Percentiles rank a stretch among this genome's conserved stretches.
phyloP scores from a whole-genome alignment of 768 basidiomycete genomes.

The Termitomyces sp. region DNA sequence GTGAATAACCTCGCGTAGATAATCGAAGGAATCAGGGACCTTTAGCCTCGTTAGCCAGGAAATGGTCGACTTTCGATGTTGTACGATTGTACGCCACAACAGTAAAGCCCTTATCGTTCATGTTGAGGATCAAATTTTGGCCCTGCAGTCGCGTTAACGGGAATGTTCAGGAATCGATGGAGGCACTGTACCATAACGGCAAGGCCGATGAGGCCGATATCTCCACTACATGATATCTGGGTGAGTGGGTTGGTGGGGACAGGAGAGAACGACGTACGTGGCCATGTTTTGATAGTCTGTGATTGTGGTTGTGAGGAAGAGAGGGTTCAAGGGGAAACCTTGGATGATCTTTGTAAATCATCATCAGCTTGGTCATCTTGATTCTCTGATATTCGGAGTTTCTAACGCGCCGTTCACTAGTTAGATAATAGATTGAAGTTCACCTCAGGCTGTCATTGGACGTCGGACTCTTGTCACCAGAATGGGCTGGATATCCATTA shows the following conservation, averaged over 20 bases:
- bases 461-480: background rate
- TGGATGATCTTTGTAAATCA: constrained; percentile 17
- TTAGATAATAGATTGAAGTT: too few relatives aligned
- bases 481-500: background rate
- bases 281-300: constrained; percentile 46
- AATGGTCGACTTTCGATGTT: constrained; percentile 90
- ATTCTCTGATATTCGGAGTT: constrained; percentile 19
- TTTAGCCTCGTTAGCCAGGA: constrained; percentile 97
- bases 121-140: constrained; percentile 96
- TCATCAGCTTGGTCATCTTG: constrained; percentile 24
- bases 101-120: constrained; percentile 99
- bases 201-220: constrained; percentile 97
- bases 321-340: constrained; percentile 25
- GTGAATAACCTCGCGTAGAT: constrained; percentile 16
- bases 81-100: constrained; percentile 98
- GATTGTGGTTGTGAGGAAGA: constrained; percentile 28
- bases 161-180: constrained; percentile 16
- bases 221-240: constrained; percentile 58
- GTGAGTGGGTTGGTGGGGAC: constrained; percentile 8
- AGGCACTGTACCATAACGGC: constrained; percentile 84
- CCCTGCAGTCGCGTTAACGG: constrained; percentile 48
- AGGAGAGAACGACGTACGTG: constrained; percentile 21
- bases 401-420: too few relatives aligned
- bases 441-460: background rate
- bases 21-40: constrained; percentile 47